A percentile compares a stretch with the other conserved stretches of the same genome.
phyloP scores from a whole-genome alignment of 495 filamentous ascomycete genomes.

The Hypomontagnella submonticulosa region DNA sequence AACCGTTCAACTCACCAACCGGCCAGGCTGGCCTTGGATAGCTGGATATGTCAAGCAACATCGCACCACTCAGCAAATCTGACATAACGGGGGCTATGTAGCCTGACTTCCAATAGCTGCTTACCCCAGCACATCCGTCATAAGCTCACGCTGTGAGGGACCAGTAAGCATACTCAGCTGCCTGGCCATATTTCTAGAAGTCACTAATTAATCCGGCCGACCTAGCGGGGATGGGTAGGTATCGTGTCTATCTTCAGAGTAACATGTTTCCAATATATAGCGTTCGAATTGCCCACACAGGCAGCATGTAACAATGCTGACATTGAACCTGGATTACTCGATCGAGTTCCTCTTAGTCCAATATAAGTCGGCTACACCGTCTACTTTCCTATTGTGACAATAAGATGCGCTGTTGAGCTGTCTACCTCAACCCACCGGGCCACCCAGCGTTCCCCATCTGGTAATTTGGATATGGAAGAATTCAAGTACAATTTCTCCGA shows the following conservation, averaged over 20 bases:
- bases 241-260: not conserved
- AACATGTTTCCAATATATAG: not conserved
- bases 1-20: conserved; percentile 7
- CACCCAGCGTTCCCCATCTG: conserved; percentile 14
- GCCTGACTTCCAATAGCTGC: conserved; percentile 1
- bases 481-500: conserved; percentile 35
- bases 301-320: conserved; percentile 14
- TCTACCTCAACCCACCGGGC: conserved; percentile 28
- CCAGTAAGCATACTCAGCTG: not conserved
- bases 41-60: not conserved
- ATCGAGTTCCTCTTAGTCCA: conserved; percentile 7
- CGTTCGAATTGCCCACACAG: conserved; percentile 19
- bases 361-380: conserved; percentile 24
- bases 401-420: conserved; percentile 19
- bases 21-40: conserved; percentile 1
- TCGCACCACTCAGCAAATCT: conserved; percentile 28
- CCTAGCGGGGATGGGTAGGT: conserved; percentile 2
- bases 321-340: conserved; percentile 2
- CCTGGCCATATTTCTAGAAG: conserved; percentile 1
- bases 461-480: conserved; percentile 37
- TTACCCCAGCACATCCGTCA: conserved; percentile 4
- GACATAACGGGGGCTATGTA: conserved; percentile 25
- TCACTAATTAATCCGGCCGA: too few relatives aligned
- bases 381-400: conserved; percentile 33
- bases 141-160: not conserved